Evolutionary conservation across 306 rosid genomes (phyloP).

Genomic region (Fragaria iinumae): DNA sequence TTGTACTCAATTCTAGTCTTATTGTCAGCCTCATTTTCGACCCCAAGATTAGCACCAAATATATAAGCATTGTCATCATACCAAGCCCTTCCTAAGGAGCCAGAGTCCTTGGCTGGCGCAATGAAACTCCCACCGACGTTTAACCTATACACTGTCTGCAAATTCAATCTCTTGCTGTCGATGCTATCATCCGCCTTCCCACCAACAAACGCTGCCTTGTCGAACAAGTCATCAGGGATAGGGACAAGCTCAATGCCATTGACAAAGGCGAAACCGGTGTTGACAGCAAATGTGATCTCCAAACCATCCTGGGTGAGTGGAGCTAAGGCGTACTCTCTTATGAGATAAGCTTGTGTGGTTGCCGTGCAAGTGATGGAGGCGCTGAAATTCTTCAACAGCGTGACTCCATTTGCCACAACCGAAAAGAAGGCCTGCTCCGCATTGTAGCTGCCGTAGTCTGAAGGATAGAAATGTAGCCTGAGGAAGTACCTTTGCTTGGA

Average conservation of each 20-base stretch:
- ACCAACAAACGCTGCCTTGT: conserved; percentile 28
- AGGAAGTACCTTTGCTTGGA: conserved; percentile 34
- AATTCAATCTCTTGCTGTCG: conserved; percentile 20
- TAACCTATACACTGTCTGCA: conserved; percentile 45
- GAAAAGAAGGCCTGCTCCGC: conserved; percentile 34
- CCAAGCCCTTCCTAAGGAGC: conserved; percentile 38
- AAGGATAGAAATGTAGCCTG: conserved; percentile 49
- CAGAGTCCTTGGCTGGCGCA: conserved; percentile 42
- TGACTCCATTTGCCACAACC: conserved; percentile 32
- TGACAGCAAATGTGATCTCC: conserved; percentile 36
- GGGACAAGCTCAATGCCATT: conserved; percentile 44
- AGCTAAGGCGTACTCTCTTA: conserved; percentile 36
- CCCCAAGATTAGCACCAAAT: conserved; percentile 38
- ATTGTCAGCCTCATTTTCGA: conserved; percentile 13
- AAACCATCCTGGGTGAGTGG: conserved; percentile 20
- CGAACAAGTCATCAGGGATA: conserved; percentile 29
- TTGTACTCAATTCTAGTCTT: conserved; percentile 26
- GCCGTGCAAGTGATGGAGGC: conserved; percentile 41
- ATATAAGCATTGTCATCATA: conserved; percentile 42
- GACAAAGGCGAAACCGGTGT: conserved; percentile 39
- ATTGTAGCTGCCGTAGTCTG: conserved; percentile 38
- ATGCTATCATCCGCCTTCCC: conserved; percentile 24
- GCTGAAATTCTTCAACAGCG: conserved; percentile 43
- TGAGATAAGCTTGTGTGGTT: conserved; percentile 41
- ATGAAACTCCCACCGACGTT: conserved; percentile 47